Evolutionary conservation across 306 rosid species (phyloP), one percentile per base, ranked within the genome.

Genomic region (Rosa rugosa): DNA sequence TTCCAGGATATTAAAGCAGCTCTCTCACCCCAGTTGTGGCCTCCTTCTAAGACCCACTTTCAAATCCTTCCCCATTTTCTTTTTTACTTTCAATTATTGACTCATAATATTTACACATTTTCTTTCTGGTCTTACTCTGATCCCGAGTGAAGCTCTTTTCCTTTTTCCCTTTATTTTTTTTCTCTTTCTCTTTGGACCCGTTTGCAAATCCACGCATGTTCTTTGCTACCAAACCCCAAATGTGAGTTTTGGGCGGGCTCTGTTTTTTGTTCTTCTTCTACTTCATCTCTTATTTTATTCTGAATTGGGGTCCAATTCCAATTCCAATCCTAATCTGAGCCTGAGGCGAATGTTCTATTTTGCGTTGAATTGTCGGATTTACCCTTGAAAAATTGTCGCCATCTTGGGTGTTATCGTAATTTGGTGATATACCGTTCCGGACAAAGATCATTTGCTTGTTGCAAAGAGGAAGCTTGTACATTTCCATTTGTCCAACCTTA

Each of bases 101-200:
- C 79, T 82, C 78, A 41, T 82, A 76, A 75, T 85, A 83, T 77
- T 85, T 47, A 46, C 59, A 38, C 74, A 80, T 50, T 69, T 76
- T 80, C 84, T 85, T 86, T 75, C 49, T 70, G 75, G 83, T 91
- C 92, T 83, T 81, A 57, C 94, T 87, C 92, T 83, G 91, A 94
- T 94, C 97, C 97, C 92, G 89, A 91, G 90, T 75, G 71, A 63
- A 38, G 70, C 79, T 83, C 85, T 67, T 82, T 83, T 84, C 83
- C 84, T 83, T 80, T 82, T 71, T 66, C 72, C 17, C 76, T 70
- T 76, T 84, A 78, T 63, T 78, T 83, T 79, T 80, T 69, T 68
- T 77, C 83, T 88, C 87, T 87, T 89, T 83, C 70, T 78, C 80
- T 84, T 77, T 78, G 88, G 87, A 85, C 91, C 90, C 85, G 79